These are phyloP conservation scores for Chaetomium olivaceum DNA, from an alignment of 2,329 filamentous ascomycete genomes.

Conservation along the genomic window DNA sequence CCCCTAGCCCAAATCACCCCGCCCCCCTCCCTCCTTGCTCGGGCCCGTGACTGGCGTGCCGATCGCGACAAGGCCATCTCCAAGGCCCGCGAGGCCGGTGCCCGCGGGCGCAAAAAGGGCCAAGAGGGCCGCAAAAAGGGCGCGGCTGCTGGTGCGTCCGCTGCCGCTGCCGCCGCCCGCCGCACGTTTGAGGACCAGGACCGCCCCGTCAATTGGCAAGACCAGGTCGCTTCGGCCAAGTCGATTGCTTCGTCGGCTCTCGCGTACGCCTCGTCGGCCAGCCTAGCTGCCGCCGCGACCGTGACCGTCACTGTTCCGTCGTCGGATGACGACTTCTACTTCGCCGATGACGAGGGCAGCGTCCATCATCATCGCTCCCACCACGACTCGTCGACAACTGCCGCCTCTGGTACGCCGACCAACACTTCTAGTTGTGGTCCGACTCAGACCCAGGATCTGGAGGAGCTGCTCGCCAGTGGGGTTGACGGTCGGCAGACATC, in stretches of 20 bases:
- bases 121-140: not conserved
- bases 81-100: not conserved
- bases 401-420: no score
- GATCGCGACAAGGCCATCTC: conserved; percentile 1
- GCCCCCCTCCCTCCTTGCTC: not conserved
- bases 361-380: no score
- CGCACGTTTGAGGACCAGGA: not conserved
- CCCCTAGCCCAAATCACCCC: not conserved
- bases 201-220: no score
- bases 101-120: not conserved
- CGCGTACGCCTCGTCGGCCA: conserved; percentile 13
- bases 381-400: no score
- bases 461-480: no score
- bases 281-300: not conserved
- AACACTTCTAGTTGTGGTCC: no score
- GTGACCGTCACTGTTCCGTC: no score
- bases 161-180: no score
- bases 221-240: conserved; percentile 4
- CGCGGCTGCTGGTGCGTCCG: not conserved
- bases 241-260: conserved; percentile 8
- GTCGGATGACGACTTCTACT: no score
- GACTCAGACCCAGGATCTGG: no score
- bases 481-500: no score
- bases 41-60: conserved; percentile 5
- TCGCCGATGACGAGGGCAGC: no score